Percentiles rank a stretch among this genome's conserved stretches.
These are phyloP conservation scores for Penicillium mononematosum DNA, from an alignment of 495 filamentous ascomycete genomes.

Conservation along the genomic window DNA sequence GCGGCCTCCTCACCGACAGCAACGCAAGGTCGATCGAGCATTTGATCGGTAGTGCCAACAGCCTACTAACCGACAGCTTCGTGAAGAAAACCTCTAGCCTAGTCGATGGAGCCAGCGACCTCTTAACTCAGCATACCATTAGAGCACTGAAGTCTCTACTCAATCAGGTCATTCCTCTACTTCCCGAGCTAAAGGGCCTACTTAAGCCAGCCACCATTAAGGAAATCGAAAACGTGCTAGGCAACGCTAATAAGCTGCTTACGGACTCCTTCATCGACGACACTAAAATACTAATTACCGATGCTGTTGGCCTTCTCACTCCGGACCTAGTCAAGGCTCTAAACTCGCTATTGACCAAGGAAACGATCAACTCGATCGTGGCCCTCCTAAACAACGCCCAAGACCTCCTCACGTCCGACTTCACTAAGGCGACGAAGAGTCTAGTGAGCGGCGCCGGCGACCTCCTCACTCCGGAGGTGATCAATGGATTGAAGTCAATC, in stretches of 20 bases:
- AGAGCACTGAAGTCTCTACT: slow-evolving; percentile 34
- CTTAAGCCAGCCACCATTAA: slow-evolving; percentile 36
- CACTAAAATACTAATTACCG: slow-evolving; percentile 33
- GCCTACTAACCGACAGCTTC: slow-evolving; percentile 35
- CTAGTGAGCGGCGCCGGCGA: slow-evolving; percentile 15
- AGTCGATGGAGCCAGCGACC: slow-evolving; percentile 38
- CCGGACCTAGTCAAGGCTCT: slow-evolving; percentile 37
- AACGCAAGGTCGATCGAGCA: slow-evolving; percentile 36
- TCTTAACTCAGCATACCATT: slow-evolving; percentile 33
- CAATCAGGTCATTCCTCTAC: slow-evolving; percentile 1
- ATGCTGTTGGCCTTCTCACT: slow-evolving; percentile 39
- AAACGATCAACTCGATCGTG: slow-evolving; percentile 34
- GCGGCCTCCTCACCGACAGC: slow-evolving; percentile 31
- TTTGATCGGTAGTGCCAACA: slow-evolving; percentile 39
- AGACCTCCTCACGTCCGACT: slow-evolving; percentile 36
- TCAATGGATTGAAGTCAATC: slow-evolving; percentile 16
- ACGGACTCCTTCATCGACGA: slow-evolving; percentile 38
- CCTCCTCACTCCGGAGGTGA: slow-evolving; percentile 15
- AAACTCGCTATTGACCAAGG: slow-evolving; percentile 34
- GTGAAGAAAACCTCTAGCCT: slow-evolving; percentile 23
- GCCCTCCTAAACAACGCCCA: slow-evolving; percentile 40
- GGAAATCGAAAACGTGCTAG: slow-evolving; percentile 36
- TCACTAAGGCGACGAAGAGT: slow-evolving; percentile 34
- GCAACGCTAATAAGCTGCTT: slow-evolving; percentile 39
- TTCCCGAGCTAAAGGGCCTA: slow-evolving; percentile 25